Conservation (phyloP, 2,329 filamentous ascomycete genomes). For the Colletotrichum caudatum region DNA sequence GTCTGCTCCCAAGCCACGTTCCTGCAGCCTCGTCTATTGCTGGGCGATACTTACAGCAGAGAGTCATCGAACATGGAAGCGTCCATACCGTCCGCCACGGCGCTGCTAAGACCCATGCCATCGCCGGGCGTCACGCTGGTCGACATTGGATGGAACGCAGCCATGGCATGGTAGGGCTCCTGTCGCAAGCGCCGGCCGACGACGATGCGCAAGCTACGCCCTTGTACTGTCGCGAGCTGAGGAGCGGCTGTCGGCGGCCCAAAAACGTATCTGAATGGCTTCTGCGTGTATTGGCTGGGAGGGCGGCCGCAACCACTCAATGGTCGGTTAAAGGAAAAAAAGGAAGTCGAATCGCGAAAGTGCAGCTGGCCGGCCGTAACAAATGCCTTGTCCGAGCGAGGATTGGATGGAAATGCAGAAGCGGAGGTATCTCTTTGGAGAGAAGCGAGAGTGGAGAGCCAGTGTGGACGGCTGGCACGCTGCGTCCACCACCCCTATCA, state of each 20-base stretch:
- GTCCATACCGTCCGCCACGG: constrained; percentile 64
- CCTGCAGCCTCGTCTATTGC: neutral
- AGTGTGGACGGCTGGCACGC: neutral
- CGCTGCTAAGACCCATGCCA: constrained; percentile 59
- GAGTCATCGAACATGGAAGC: constrained; percentile 66
- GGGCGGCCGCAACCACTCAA: neutral
- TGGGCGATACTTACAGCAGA: constrained; percentile 60
- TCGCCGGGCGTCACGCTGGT: constrained; percentile 59
- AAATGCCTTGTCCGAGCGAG: constrained; percentile 34
- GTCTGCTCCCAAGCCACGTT: neutral
- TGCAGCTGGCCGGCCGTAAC: constrained; percentile 8
- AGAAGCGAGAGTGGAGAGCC: constrained; percentile 29
- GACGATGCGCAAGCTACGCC: constrained; percentile 27
- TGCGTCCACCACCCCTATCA: constrained; percentile 38
- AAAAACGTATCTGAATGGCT: neutral
- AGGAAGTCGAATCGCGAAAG: constrained; percentile 12
- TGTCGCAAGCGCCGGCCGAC: constrained; percentile 43
- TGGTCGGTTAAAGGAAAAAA: constrained; percentile 9
- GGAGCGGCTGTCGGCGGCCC: neutral
- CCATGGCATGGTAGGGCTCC: constrained; percentile 64
- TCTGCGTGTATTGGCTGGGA: constrained; percentile 4
- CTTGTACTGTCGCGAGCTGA: neutral
- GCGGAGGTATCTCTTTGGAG: constrained; percentile 30
- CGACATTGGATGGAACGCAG: constrained; percentile 68
- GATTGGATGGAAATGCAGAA: constrained; percentile 30